A percentile compares a stretch with the other conserved stretches of the same genome.
Conservation (phyloP, 2,329 filamentous ascomycete species). For the Fusarium sp. region DNA sequence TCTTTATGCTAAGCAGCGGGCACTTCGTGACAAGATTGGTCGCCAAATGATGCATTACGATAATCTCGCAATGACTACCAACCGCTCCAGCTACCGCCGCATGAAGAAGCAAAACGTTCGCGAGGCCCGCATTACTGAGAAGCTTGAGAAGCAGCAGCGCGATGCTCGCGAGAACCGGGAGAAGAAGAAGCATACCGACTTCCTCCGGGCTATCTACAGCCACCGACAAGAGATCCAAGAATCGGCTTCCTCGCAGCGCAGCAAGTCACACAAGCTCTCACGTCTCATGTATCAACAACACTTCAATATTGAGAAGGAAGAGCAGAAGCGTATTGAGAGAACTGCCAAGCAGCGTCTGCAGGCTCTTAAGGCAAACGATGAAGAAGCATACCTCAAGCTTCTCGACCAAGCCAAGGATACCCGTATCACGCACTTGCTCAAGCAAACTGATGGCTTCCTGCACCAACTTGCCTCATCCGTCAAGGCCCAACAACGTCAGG, state of each 20-base stretch:
- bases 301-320: slow-evolving; percentile 97
- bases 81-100: slow-evolving; percentile 87
- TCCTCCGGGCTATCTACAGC: slow-evolving; percentile 84
- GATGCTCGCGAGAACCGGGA: slow-evolving; percentile 95
- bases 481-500: slow-evolving; percentile 89
- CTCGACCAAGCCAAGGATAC: slow-evolving; percentile 99
- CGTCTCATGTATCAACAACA: slow-evolving; percentile 91
- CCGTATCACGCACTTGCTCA: slow-evolving; percentile 95
- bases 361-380: slow-evolving; percentile 97
- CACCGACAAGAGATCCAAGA: slow-evolving; percentile 83
- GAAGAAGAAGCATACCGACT: slow-evolving; percentile 96
- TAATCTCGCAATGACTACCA: slow-evolving; percentile 96
- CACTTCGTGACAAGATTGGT: slow-evolving; percentile 86
- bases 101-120: slow-evolving; percentile 97
- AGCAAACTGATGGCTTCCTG: slow-evolving; percentile 97
- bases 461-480: slow-evolving; percentile 95
- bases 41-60: slow-evolving; percentile 95
- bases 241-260: slow-evolving; percentile 72
- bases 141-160: slow-evolving; percentile 97
- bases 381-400: slow-evolving; percentile 97
- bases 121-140: slow-evolving; percentile 97
- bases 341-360: slow-evolving; percentile 99
- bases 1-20: slow-evolving; percentile 87
- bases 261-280: slow-evolving; percentile 85
- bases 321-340: slow-evolving; percentile 97